Evolutionary conservation across 164 flowering plant genomes (phyloP), one percentile per base, ranked within the genome.

Genomic region (Vitis rotundifolia): DNA sequence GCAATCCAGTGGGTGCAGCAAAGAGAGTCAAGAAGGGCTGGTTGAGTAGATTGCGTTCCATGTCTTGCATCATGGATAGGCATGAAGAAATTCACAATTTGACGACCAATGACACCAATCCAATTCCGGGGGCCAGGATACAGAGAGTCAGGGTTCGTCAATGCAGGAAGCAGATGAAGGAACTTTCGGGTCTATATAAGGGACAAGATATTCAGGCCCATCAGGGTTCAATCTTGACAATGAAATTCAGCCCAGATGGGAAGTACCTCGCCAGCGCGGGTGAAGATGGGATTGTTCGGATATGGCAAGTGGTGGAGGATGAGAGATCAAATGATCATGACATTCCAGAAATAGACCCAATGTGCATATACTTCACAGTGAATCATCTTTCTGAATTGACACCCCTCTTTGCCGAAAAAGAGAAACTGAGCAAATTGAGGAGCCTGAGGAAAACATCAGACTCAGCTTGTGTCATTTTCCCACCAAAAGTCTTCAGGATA

Each of bases 211-310:
- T 93, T 52, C 84, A 77, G 64, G 99, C 97, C 3, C 99, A 95
- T 67, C 73, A 81, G 13, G 99, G 99, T 64, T 66, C 91, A 56
- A 91, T 95, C 55, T 73, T 83, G 81, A 73, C 93, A 0, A 90
- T 95, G 99, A 95, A 95, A 71, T 95, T 95, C 73, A 95, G 98
- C 80, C 90, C 78, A 50, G 94, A 95, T 82, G 98, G 98, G 18
- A 80, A 83, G 73, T 90, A 82, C 72, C 78, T 95, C 65, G 98
- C 98, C 11, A 93, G 88, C 75, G 99, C 90, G 7, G 97, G 99
- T 28, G 95, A 90, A 76, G 99, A 95, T 80, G 80, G 89, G 44
- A 57, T 95, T 66, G 92, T 95, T 44, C 82, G 93, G 28, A 62
- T 91, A 11, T 95, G 99, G 99, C 82, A 83, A 72, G 94, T 95